Evolutionary conservation across 345 rosid species (phyloP), one percentile per base, ranked within the genome.

Genomic region (Carallia pectinifolia): DNA sequence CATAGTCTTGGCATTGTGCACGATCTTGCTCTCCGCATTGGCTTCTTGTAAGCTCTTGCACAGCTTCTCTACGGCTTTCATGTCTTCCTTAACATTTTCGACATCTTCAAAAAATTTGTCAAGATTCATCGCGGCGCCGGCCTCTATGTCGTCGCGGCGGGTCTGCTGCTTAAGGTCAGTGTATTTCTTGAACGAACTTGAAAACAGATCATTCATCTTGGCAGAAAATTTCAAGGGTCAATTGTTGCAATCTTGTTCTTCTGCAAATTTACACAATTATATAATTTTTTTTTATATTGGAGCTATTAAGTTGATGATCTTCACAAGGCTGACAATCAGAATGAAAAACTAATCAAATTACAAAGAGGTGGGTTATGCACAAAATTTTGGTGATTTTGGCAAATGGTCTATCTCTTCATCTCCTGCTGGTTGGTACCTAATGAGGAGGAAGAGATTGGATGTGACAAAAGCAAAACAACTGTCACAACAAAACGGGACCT

Each of bases 161-260:
- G 81, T 77, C 82, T 91, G 94, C 54, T 80, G 79, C 69, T 75
- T 86, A 78, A 83, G 79, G 76, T 92, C 94, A 6, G 90, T 81
- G 81, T 90, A 88, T 74, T 66, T 82, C 82, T 87, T 91, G 82
- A 93, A 89, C 58, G 96, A 93, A 74, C 76, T 85, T 1, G 98
- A 90, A 72, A 93, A 81, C 52, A 93, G 62, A 68, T 93, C 97
- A 72, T 93, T 90, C 98, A 93, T 90, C 83, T 77, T 82, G 71
- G 36, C 55, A 12, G 9, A 13, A 27, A 19, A 23, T 56, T 23
- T 23, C 60, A 19, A 56, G 9, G 0, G 31, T 23, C 31, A 56
- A 10, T 39, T 29, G 19, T 30, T 52, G 17, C 54, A n/a, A 58
- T 0, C 52, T 44, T 55, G 23, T 6, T 13, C 50, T 37, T 17